Conservation (phyloP, 73 alveolate species). For the Tetrahymena thermophila region DNA sequence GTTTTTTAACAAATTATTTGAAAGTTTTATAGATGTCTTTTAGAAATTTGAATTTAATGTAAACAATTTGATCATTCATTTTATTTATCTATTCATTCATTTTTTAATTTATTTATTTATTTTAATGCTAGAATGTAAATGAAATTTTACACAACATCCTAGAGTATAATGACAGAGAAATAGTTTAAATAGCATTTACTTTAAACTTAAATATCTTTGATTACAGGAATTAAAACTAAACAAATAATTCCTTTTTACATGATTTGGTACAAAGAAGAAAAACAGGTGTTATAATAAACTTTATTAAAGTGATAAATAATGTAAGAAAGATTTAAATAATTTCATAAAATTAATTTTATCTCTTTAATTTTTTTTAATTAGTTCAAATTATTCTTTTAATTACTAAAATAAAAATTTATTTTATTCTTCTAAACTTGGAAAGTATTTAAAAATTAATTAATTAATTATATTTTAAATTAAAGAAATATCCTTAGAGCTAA, state of each 20-base stretch:
- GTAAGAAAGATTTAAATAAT: background rate
- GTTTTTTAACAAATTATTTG: background rate
- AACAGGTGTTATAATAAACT: slow-evolving; percentile 5
- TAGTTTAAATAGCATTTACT: background rate
- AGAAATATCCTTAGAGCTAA: background rate
- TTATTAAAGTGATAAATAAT: background rate
- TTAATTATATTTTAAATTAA: background rate
- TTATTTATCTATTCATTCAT: background rate
- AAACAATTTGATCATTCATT: background rate
- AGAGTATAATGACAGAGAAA: slow-evolving; percentile 4
- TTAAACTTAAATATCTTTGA: background rate
- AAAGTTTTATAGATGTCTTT: background rate
- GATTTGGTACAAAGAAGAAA: slow-evolving; percentile 9
- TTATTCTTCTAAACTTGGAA: too few species aligned
- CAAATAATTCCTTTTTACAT: slow-evolving; percentile 5
- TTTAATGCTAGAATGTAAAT: background rate
- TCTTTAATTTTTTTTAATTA: too few species aligned
- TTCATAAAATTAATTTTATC: too few species aligned
- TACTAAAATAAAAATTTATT: too few species aligned
- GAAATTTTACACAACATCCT: background rate
- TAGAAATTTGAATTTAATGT: background rate
- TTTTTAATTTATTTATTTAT: background rate
- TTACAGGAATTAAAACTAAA: background rate
- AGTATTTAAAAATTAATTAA: background rate
- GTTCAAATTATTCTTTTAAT: too few species aligned